phyloP scores from a whole-genome alignment of 202 grass and related monocot species.

The Schoenoplectus tabernaemontani region DNA sequence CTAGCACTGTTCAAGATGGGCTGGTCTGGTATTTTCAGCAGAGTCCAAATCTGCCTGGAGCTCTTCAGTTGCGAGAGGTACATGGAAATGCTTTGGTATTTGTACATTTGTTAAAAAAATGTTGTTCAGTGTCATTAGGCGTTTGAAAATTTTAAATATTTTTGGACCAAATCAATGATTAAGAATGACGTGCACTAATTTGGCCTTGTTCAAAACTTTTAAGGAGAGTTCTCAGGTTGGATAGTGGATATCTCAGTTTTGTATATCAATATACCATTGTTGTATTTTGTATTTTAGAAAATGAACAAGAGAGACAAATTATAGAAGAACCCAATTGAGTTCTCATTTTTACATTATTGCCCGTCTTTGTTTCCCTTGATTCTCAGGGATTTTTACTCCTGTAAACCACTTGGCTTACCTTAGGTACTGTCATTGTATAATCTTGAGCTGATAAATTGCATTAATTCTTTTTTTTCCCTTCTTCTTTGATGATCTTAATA shows the following conservation, averaged over 20 bases:
- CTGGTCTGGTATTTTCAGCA: not conserved
- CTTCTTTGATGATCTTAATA: not conserved
- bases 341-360: constrained; percentile 22
- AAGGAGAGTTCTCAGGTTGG: not conserved
- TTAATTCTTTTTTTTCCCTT: not conserved
- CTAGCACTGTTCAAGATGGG: not conserved
- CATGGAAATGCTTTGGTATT: not conserved
- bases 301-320: constrained; percentile 4
- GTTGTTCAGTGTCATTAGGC: not conserved
- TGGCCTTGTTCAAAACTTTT: not conserved
- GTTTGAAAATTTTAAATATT: not conserved
- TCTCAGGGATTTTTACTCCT: constrained; percentile 5
- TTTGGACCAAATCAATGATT: not conserved
- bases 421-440: constrained; percentile 9
- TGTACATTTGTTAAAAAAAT: not conserved
- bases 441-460: not conserved
- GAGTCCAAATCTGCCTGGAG: not conserved
- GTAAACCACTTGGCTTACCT: not conserved
- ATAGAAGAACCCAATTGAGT: constrained; percentile 5
- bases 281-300: not conserved
- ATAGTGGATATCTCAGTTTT: not conserved
- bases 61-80: not conserved
- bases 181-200: not conserved
- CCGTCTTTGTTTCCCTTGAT: not conserved
- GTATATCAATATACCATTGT: not conserved